Evolutionary conservation across 345 rosid species (phyloP).

Genomic region (Pugionium cornutum): DNA sequence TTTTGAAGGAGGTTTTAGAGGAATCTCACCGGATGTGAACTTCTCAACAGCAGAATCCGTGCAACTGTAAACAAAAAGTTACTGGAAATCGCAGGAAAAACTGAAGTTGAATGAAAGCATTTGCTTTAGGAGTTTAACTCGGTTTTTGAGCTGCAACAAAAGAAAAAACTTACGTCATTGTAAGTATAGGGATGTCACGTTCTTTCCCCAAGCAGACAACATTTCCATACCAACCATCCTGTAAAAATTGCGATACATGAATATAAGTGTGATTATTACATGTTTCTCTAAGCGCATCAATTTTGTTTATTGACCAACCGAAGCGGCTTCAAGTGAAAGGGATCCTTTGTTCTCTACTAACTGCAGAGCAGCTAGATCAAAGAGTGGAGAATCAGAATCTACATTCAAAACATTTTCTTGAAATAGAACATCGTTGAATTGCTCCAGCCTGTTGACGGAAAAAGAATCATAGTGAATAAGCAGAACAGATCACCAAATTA

Average conservation of each 20-base stretch:
- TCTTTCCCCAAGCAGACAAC: slow-evolving; percentile 77
- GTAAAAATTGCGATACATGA: slow-evolving; percentile 29
- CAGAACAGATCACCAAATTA: slow-evolving; percentile 19
- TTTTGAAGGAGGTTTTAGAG: slow-evolving; percentile 50
- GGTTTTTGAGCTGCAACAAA: too few relatives aligned
- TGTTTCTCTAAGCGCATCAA: slow-evolving; percentile 13
- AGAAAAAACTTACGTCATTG: slow-evolving; percentile 65
- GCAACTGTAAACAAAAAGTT: slow-evolving; percentile 52
- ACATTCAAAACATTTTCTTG: slow-evolving; percentile 59
- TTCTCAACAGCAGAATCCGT: slow-evolving; percentile 38
- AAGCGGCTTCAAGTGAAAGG: slow-evolving; percentile 45
- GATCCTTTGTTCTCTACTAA: slow-evolving; percentile 48
- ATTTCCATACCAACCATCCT: slow-evolving; percentile 74
- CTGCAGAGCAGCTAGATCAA: slow-evolving; percentile 55
- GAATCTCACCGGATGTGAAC: slow-evolving; percentile 55
- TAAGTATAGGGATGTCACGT: slow-evolving; percentile 57
- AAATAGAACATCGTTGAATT: slow-evolving; percentile 79
- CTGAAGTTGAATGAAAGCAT: background rate
- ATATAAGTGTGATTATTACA: background rate
- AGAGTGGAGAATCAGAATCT: slow-evolving; percentile 47
- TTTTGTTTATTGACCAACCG: slow-evolving; percentile 30
- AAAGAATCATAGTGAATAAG: slow-evolving; percentile 8
- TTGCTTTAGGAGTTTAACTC: too few relatives aligned
- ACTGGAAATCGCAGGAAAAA: slow-evolving; percentile 7
- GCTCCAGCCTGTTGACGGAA: slow-evolving; percentile 72